These are phyloP conservation scores for Orbilia brochopaga DNA, from an alignment of 2,329 filamentous ascomycete genomes.

Conservation along the genomic window DNA sequence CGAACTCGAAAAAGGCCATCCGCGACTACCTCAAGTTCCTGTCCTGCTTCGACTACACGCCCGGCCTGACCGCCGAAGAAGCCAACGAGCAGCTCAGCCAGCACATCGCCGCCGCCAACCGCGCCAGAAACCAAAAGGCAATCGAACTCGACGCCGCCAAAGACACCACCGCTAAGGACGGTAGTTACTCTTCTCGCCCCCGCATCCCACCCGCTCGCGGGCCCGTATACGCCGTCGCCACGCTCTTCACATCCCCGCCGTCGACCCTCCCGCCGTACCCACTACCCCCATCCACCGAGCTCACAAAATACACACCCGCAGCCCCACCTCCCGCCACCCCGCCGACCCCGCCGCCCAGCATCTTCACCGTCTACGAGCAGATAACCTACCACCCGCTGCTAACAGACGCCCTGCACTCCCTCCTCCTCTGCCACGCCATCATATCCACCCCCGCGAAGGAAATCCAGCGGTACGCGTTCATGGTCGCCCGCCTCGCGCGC, in stretches of 20 bases:
- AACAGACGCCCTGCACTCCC: conserved; percentile 76
- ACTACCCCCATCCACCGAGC: conserved; percentile 51
- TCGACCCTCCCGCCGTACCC: conserved; percentile 73
- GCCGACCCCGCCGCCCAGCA: conserved; percentile 58
- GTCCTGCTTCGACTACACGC: conserved; percentile 77
- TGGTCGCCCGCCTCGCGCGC: conserved; percentile 75
- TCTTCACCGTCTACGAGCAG: conserved; percentile 63
- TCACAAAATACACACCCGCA: conserved; percentile 56
- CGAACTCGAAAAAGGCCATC: conserved; percentile 75
- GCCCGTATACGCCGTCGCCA: conserved; percentile 65
- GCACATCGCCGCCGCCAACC: conserved; percentile 37
- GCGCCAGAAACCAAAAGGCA: conserved; percentile 42
- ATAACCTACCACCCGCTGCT: conserved; percentile 82
- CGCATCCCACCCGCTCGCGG: conserved; percentile 56
- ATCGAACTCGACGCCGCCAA: conserved; percentile 44
- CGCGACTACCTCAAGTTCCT: conserved; percentile 77
- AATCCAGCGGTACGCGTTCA: conserved; percentile 78
- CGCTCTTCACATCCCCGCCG: conserved; percentile 73
- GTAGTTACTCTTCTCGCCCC: conserved; percentile 53
- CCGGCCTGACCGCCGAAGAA: conserved; percentile 68
- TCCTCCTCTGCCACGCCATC: conserved; percentile 79
- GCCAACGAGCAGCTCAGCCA: conserved; percentile 39
- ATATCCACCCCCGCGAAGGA: conserved; percentile 79
- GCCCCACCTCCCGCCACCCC: conserved; percentile 54
- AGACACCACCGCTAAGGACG: conserved; percentile 46